Evolutionary conservation across 2,329 filamentous ascomycete species (phyloP).

Genomic region (Cryphonectria parasitica): DNA sequence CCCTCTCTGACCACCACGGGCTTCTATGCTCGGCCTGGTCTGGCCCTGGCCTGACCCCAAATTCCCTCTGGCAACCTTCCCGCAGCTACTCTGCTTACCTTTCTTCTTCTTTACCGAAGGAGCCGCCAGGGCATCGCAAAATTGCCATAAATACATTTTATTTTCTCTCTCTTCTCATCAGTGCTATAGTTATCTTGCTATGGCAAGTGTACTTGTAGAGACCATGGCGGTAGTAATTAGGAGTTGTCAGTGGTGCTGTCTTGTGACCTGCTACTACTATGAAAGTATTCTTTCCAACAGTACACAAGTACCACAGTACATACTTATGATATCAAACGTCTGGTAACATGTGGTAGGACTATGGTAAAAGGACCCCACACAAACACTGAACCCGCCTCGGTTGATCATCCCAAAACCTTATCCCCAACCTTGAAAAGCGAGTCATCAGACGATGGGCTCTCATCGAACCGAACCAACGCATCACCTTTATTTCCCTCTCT

Average conservation of each 20-base stretch:
- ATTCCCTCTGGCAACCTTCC: not conserved
- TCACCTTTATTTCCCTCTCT: not conserved
- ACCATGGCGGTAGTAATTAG: no score
- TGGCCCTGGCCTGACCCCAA: not conserved
- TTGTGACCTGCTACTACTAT: no score
- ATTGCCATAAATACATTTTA: not conserved
- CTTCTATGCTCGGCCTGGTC: not conserved
- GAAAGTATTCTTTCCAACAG: no score
- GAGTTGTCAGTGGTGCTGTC: no score
- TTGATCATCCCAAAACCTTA: conserved; percentile 15
- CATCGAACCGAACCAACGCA: not conserved
- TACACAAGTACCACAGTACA: no score
- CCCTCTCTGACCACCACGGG: not conserved
- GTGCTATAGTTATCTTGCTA: not conserved
- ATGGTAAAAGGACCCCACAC: not conserved
- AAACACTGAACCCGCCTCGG: not conserved
- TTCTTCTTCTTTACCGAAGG: not conserved
- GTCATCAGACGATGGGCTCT: not conserved
- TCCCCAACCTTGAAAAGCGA: conserved; percentile 10
- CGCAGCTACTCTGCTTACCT: not conserved
- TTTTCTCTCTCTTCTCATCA: not conserved
- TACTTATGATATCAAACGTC: no score
- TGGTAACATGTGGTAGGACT: no score
- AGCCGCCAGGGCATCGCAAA: no score
- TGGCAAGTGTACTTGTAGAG: not conserved